Base-by-base conservation (phyloP, 768 basidiomycete species). In the Asterophora parasitica region DNA sequence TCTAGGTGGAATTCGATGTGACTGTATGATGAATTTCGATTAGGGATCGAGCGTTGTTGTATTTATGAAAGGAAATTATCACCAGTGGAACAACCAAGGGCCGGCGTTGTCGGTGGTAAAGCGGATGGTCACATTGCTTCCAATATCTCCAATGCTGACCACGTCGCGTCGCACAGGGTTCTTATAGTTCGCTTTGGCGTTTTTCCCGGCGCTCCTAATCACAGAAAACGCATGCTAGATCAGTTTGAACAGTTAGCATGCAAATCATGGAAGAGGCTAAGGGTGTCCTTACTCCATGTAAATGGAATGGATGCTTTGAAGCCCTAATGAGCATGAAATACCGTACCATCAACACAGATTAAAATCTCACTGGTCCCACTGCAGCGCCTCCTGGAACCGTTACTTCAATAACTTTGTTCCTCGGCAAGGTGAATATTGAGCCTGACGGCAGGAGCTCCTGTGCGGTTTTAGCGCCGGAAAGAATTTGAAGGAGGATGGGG, bases 111-210 rank as follows among this genome's bases (percentile, higher is more conserved):
- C 46, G 9, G 51, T 52, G 1, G 11, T 30, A 37, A 52, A 52
- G 2, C 51, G 51, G 26, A 52, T 48, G 7, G 51, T 52, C 13
- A 39, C 38, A 31, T 52, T 52, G 12, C 27, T 38, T 16, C 34
- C 32, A 4, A 26, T 7, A 0, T n/a, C 17, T 15, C 51, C 51
- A 4, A 42, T 48, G 7, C 40, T 42, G 31, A 52, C 51, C 15
- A 48, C 47, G 30, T 52, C 51, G 6, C 51, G 46, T 28, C 72
- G 63, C 65, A 75, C 51, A 3, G 83, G 83, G 59, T 82, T 80
- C 17, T 53, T 60, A 35, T 66, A 73, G 60, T 76, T 74, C 48
- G 61, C 62, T 1, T 31, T 44, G 4, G 58, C 54, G 17, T 56
- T 66, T 10, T 5, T 10, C 9, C 66, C 71, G 35, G 64, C 68